Percentiles rank a stretch among this genome's conserved stretches.
Conservation (phyloP, 208 protist genomes). For the Leishmania amazonensis region DNA sequence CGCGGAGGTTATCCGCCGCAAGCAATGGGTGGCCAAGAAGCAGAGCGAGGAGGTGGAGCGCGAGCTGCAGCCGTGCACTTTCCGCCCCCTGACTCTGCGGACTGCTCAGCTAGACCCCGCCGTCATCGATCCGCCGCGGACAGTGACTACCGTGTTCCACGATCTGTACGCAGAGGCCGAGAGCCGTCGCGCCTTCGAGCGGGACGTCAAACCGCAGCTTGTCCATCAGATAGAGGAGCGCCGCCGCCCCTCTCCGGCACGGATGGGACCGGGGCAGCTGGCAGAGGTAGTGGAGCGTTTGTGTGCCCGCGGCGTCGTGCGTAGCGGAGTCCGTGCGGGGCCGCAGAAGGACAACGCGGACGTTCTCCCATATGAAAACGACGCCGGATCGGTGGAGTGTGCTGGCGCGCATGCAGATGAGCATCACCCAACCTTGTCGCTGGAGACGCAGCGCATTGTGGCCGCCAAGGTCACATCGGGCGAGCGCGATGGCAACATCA, state of each 20-base stretch:
- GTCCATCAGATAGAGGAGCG: constrained; percentile 57
- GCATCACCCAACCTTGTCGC: constrained; percentile 50
- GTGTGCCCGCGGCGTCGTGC: constrained; percentile 43
- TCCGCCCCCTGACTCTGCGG: constrained; percentile 76
- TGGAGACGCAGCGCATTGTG: constrained; percentile 63
- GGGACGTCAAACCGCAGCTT: constrained; percentile 52
- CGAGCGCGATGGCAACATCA: constrained; percentile 49
- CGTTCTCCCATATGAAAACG: constrained; percentile 2
- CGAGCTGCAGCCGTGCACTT: constrained; percentile 81
- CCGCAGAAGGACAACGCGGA: neutral
- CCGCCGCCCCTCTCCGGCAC: constrained; percentile 16
- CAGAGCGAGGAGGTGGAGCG: constrained; percentile 53
- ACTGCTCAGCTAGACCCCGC: constrained; percentile 42
- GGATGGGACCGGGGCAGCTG: constrained; percentile 37
- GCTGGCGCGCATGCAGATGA: neutral
- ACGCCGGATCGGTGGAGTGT: neutral
- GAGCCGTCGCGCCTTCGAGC: constrained; percentile 53
- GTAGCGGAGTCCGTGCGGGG: constrained; percentile 6
- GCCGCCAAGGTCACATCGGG: constrained; percentile 39
- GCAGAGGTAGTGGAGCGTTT: constrained; percentile 69
- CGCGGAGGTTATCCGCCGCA: constrained; percentile 63
- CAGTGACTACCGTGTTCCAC: constrained; percentile 47
- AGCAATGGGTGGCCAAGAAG: constrained; percentile 67
- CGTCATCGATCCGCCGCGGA: constrained; percentile 10
- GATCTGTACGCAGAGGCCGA: constrained; percentile 66